Evolutionary conservation across 129 eudicot species (phyloP), one percentile per base, ranked within the genome.

Genomic region (Kitagawia praeruptora): DNA sequence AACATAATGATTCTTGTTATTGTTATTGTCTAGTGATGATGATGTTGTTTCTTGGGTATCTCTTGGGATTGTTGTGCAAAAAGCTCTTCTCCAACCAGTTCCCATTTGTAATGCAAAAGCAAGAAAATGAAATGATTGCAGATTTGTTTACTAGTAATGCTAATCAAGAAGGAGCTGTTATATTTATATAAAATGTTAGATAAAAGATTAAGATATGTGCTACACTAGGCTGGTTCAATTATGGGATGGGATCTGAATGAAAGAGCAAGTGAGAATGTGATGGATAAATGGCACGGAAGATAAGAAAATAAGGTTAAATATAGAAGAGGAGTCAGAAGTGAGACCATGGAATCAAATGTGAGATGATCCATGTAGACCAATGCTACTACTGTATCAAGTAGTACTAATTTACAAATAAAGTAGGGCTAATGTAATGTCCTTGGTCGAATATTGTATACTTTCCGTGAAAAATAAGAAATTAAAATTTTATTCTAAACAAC

Each of bases 51-150:
- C 15, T n/a, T 61, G 69, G 5, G 69, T n/a, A 34, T 88, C 96
- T 84, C 84, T 84, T 34, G 93, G 89, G 76, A 84, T 77, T 9
- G 96, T 87, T 4, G 88, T 89, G 92, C 98, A 91, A 76, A 93
- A 93, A 44, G 96, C 98, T 88, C 91, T 84, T 81, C 98, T 86
- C 98, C 98, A 93, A 28, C 98, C 97, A 23, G 89, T 88, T 2
- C 98, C 98, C 98, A 93, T 93, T 85, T 84, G 45, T 61, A 61
- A 61, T 61, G 69, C 34, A 61, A 61, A 61, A 61, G 69, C 15
- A n/a, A 61, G 21, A n/a, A 44, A 74, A n/a, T 44, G 49, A 19
- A 21, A 27, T 42, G 14, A 19, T 74, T 74, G 41, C 42, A 69
- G 6, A 5, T 14, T 31, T 69, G n/a, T 69, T 69, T 69, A 69